Conservation (phyloP, 495 filamentous ascomycete species). For the Entonaema liquescens region DNA sequence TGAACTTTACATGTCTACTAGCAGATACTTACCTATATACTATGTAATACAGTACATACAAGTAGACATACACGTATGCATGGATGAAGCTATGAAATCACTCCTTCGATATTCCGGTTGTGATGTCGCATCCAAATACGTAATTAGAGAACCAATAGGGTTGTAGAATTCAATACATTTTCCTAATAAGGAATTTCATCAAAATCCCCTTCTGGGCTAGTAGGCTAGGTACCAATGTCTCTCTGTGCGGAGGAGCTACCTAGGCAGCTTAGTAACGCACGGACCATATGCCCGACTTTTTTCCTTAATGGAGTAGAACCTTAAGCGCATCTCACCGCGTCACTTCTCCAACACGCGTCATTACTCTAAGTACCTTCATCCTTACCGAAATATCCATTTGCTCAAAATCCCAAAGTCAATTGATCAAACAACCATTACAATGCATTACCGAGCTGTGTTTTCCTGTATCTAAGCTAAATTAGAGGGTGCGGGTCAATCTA, state of each 20-base stretch:
- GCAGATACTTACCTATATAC: not conserved
- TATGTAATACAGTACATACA: not conserved
- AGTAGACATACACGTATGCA: not conserved
- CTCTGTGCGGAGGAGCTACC: not conserved
- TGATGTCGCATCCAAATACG: not conserved
- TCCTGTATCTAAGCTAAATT: not conserved
- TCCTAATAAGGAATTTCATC: not conserved
- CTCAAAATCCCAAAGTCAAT: not conserved
- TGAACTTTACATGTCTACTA: not conserved
- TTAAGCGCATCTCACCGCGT: slow-evolving; percentile 18
- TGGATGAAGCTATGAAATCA: not conserved
- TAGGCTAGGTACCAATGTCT: not conserved
- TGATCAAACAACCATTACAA: not conserved
- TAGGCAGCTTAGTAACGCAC: not conserved
- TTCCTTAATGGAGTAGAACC: slow-evolving; percentile 2
- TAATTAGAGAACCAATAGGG: not conserved
- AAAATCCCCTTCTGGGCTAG: not conserved
- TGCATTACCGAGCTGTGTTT: not conserved
- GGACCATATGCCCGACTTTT: not conserved
- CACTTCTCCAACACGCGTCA: slow-evolving; percentile 10
- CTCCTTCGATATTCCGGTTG: not conserved
- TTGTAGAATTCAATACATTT: not conserved
- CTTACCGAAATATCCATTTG: not conserved
- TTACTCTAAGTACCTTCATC: not conserved
- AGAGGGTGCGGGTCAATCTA: not conserved